Conservation (phyloP, 129 eudicot species). For the Pittosporum tobira region DNA sequence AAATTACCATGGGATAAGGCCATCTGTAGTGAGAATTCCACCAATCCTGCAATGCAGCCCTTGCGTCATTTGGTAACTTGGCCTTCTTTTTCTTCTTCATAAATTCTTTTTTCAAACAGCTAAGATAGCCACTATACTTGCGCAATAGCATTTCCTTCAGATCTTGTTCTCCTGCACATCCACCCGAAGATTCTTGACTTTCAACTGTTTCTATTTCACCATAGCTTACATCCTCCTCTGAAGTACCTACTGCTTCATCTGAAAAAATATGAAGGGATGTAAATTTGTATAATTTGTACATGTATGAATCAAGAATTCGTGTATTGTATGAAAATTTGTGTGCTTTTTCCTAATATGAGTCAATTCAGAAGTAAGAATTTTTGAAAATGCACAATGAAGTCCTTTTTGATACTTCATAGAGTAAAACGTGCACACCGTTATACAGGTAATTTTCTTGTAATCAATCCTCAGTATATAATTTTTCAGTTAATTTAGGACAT, state of each 20-base stretch:
- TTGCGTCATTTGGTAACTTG: slow-evolving; percentile 38
- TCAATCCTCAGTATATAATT: no score
- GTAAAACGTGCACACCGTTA: no score
- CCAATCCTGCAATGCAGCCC: slow-evolving; percentile 30
- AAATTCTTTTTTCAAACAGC: slow-evolving; percentile 28
- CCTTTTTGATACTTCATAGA: no score
- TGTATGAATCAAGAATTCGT: no score
- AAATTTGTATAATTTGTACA: no score
- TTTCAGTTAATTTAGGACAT: no score
- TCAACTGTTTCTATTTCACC: slow-evolving; percentile 19
- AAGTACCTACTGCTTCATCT: slow-evolving; percentile 22
- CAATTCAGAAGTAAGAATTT: no score
- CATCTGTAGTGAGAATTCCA: slow-evolving; percentile 40
- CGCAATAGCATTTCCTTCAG: slow-evolving; percentile 33
- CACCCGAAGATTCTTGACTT: slow-evolving; percentile 13
- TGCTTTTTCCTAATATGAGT: no score
- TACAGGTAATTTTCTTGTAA: no score
- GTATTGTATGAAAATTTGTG: no score
- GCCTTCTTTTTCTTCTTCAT: slow-evolving; percentile 34
- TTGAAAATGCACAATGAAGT: no score
- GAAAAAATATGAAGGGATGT: background rate
- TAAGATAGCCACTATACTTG: slow-evolving; percentile 38
- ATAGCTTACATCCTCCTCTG: slow-evolving; percentile 28
- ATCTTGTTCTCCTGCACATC: slow-evolving; percentile 11
- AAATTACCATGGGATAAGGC: slow-evolving; percentile 47